Evolutionary conservation across 306 rosid species (phyloP), one percentile per base, ranked within the genome.

Genomic region (Cucumis melo): DNA sequence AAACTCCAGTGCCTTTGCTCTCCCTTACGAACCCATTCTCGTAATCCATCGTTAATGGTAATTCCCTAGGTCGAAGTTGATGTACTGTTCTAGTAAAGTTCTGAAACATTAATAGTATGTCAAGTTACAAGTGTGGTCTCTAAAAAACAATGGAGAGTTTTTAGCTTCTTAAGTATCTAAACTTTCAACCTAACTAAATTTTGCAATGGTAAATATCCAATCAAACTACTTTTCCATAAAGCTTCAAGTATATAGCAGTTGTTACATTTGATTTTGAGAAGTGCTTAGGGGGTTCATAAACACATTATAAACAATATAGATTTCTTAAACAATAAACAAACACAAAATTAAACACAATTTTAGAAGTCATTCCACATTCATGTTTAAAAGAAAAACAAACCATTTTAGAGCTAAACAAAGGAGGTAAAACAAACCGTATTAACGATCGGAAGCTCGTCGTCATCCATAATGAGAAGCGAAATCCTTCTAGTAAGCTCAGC

Each of bases 381-480:
- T 8, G 29, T 56, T 56, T 8, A 20, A 56, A 1, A 56, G 20
- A 55, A 2, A 55, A n/a, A 1, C 4, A 3, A 55, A 46, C 32
- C 32, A 27, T 27, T 27, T 27, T 2, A n/a, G 8, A 5, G 23
- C 8, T 8, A 4, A 63, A 63, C 6, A 2, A 6, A 15, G 4
- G 19, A 59, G 20, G 10, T 0, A 17, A 29, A 67, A 67, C 56
- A 3, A 68, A 91, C 92, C 86, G 38, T 82, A 81, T 58, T 65
- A 64, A 87, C 32, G 58, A 77, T 78, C 48, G 56, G 56, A 46
- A 44, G 20, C 39, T 91, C 88, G 24, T 92, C 93, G 38, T 89
- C 97, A 12, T 92, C 96, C 97, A 90, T 86, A 59, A 92, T 90
- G 4, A 90, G 82, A 51, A 87, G 91, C 66, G 89, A 87, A 67